Evolutionary conservation across 225 moss, liverwort and hornwort species (phyloP).

Genomic region (Pseudoscleropodium purum): DNA sequence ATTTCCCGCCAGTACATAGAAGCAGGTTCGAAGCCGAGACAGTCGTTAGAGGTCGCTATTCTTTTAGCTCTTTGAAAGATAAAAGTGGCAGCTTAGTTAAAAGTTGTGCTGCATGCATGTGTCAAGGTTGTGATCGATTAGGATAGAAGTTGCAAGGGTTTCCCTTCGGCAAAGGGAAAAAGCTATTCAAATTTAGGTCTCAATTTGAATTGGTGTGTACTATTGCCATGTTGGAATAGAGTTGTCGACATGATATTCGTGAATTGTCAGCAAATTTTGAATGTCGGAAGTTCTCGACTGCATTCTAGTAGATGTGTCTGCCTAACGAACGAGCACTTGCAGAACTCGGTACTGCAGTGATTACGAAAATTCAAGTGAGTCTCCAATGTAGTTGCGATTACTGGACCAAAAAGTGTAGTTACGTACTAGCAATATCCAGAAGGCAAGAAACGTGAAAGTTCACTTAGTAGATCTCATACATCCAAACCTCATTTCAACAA

Average conservation of each 20-base stretch:
- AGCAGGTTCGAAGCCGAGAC: not conserved
- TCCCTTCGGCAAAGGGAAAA: not conserved
- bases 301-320: not conserved
- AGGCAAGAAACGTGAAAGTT: not conserved
- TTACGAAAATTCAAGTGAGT: not conserved
- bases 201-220: not conserved
- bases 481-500: not conserved
- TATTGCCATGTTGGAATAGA: not conserved
- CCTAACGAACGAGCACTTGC: too few relatives aligned
- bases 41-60: not conserved
- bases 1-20: not conserved
- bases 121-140: not conserved
- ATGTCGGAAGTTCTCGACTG: not conserved
- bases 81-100: not conserved
- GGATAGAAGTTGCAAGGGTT: not conserved
- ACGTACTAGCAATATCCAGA: not conserved
- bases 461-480: too few relatives aligned
- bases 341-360: not conserved
- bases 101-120: not conserved
- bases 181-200: not conserved
- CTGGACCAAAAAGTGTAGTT: not conserved
- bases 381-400: not conserved
- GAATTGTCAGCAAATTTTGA: not conserved
- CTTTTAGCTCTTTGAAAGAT: not conserved
- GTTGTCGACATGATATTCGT: not conserved